Evolutionary conservation across 2,329 filamentous ascomycete species (phyloP).

Genomic region (Chaetoscypha palmicola): DNA sequence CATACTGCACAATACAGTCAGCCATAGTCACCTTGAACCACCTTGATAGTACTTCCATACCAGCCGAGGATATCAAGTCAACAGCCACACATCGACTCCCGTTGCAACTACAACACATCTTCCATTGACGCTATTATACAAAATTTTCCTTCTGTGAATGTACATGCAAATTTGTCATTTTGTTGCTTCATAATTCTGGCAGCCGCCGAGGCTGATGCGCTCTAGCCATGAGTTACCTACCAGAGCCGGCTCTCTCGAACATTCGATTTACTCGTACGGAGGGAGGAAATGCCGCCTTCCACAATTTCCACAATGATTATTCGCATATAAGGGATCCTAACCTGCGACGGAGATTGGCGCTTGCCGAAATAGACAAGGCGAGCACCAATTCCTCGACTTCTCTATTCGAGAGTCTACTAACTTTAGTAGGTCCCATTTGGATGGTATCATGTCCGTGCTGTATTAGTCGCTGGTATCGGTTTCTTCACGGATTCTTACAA

Average conservation of each 20-base stretch:
- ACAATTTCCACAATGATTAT: conserved; percentile 53
- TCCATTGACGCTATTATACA: no score
- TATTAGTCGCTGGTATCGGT: conserved; percentile 70
- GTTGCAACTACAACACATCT: background rate
- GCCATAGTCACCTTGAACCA: background rate
- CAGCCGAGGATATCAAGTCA: background rate
- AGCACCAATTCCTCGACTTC: background rate
- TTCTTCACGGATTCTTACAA: conserved; percentile 81
- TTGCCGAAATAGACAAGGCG: conserved; percentile 68
- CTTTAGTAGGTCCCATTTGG: conserved; percentile 44
- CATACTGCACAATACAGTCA: background rate
- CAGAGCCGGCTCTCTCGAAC: conserved; percentile 20
- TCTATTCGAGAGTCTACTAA: conserved; percentile 10
- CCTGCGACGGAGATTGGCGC: conserved; percentile 64
- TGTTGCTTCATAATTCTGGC: background rate
- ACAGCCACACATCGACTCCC: background rate
- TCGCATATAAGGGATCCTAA: conserved; percentile 65
- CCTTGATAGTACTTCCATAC: background rate
- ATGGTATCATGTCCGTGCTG: conserved; percentile 67
- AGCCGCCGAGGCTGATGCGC: conserved; percentile 8
- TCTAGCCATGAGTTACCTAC: conserved; percentile 19
- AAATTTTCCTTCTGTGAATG: no score
- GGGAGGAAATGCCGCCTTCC: conserved; percentile 62
- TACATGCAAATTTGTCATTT: background rate
- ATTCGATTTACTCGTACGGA: conserved; percentile 38